These are phyloP conservation scores for Xylaria venustula DNA, from an alignment of 495 filamentous ascomycete species.

Conservation along the genomic window DNA sequence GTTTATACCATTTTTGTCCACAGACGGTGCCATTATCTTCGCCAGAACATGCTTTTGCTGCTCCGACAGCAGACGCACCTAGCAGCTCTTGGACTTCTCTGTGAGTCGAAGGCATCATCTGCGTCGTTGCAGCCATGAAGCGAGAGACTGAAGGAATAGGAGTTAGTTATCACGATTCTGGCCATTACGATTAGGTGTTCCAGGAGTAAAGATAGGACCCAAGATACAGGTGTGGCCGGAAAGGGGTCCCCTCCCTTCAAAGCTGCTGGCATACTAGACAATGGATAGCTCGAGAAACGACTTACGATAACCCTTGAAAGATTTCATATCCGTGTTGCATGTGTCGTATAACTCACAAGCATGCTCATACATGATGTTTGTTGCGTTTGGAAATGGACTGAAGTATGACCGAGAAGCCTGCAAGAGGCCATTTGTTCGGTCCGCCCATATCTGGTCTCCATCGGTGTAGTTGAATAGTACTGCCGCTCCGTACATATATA, in stretches of 20 bases:
- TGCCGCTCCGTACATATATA: slow-evolving; percentile 64
- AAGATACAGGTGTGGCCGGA: no score
- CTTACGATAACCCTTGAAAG: slow-evolving; percentile 70
- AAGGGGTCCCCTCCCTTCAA: no score
- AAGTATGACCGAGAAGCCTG: slow-evolving; percentile 35
- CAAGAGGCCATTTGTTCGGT: slow-evolving; percentile 50
- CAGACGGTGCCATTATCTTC: slow-evolving; percentile 57
- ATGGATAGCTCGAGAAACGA: neutral
- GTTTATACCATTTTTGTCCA: slow-evolving; percentile 63
- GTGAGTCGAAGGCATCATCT: slow-evolving; percentile 57
- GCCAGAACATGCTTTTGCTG: slow-evolving; percentile 64
- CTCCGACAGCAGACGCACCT: slow-evolving; percentile 58
- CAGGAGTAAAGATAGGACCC: no score
- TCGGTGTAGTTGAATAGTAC: slow-evolving; percentile 64
- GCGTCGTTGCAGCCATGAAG: slow-evolving; percentile 67
- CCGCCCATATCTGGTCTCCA: slow-evolving; percentile 48
- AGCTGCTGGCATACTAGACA: neutral
- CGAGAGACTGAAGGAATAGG: slow-evolving; percentile 43
- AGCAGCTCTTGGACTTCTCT: slow-evolving; percentile 52
- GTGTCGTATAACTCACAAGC: slow-evolving; percentile 64
- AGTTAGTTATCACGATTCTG: neutral
- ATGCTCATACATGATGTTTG: slow-evolving; percentile 64
- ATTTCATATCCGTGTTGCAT: slow-evolving; percentile 72
- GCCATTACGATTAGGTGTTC: no score
- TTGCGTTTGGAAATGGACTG: slow-evolving; percentile 37